These are phyloP conservation scores for Lentinula sp. DNA, from an alignment of 768 basidiomycete species.

Conservation along the genomic window DNA sequence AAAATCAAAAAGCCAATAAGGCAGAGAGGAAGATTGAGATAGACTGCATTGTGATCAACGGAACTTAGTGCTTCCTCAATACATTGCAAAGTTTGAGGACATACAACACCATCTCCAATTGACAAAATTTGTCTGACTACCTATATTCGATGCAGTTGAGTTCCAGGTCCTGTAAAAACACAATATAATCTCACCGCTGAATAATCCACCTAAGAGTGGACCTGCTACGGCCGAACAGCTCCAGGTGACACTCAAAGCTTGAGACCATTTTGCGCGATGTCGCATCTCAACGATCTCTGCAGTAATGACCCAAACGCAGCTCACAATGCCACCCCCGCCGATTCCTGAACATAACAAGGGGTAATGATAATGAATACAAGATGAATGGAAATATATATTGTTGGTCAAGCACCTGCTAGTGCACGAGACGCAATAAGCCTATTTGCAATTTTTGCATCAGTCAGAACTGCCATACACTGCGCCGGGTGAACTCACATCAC, in stretches of 20 bases:
- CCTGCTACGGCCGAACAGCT: slow-evolving; percentile 81
- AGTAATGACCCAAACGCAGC: slow-evolving; percentile 81
- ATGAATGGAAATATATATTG: background rate
- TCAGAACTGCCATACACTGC: background rate
- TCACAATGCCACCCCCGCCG: slow-evolving; percentile 85
- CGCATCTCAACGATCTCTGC: slow-evolving; percentile 74
- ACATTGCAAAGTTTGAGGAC: slow-evolving; percentile 21
- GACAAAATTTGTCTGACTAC: slow-evolving; percentile 28
- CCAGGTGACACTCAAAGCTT: slow-evolving; percentile 82
- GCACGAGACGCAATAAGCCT: slow-evolving; percentile 67
- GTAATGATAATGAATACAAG: background rate
- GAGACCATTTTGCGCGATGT: slow-evolving; percentile 76
- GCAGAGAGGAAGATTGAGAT: slow-evolving; percentile 77
- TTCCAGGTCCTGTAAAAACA: background rate
- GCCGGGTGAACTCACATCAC: slow-evolving; percentile 9
- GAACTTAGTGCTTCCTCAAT: slow-evolving; percentile 8
- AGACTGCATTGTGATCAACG: slow-evolving; percentile 46
- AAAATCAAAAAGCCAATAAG: slow-evolving; percentile 53
- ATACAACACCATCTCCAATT: slow-evolving; percentile 86
- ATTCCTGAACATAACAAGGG: slow-evolving; percentile 20
- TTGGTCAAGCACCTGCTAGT: slow-evolving; percentile 40
- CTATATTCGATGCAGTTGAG: slow-evolving; percentile 15
- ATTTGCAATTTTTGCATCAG: slow-evolving; percentile 17
- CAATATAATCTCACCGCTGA: slow-evolving; percentile 51
- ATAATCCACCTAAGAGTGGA: slow-evolving; percentile 75